Evolutionary conservation across 75 land plant species (phyloP).

Genomic region (Isoetes taiwanensis): DNA sequence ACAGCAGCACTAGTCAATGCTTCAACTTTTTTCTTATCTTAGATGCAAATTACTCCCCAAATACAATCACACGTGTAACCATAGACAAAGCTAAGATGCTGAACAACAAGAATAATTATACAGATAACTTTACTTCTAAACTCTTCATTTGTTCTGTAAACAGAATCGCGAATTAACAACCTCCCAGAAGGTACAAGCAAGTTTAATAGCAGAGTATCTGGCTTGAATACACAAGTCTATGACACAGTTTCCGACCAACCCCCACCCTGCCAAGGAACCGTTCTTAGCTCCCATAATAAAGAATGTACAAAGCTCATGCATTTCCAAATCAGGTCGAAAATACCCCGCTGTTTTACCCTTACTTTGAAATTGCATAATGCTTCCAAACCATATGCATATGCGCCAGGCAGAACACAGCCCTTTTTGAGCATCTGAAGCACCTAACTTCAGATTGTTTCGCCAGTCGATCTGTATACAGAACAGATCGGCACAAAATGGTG

Average conservation of each 20-base stretch:
- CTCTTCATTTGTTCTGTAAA: conserved; percentile 77
- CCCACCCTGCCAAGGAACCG: conserved; percentile 80
- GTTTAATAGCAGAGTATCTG: conserved; percentile 77
- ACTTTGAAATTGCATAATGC: too few relatives aligned
- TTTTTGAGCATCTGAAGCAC: too few relatives aligned
- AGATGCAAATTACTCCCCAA: background rate
- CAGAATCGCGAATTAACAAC: conserved; percentile 67
- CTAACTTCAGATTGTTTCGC: too few relatives aligned
- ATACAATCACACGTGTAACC: background rate
- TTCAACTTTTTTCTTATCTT: background rate
- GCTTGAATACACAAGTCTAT: conserved; percentile 58
- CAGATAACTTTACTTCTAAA: conserved; percentile 49
- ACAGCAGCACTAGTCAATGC: background rate
- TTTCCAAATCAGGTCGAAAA: conserved; percentile 86
- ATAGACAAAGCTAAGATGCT: background rate
- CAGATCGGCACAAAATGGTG: too few relatives aligned
- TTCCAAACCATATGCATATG: too few relatives aligned
- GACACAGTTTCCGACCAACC: conserved; percentile 82
- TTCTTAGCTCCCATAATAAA: too few relatives aligned
- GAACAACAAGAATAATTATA: background rate
- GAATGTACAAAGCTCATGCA: conserved; percentile 88
- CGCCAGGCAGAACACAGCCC: too few relatives aligned
- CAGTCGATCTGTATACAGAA: too few relatives aligned
- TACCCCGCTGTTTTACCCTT: too few relatives aligned
- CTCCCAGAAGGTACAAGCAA: conserved; percentile 97